These are phyloP conservation scores for Paracamarosporium sp. DNA, from an alignment of 2,329 filamentous ascomycete genomes.

Conservation along the genomic window DNA sequence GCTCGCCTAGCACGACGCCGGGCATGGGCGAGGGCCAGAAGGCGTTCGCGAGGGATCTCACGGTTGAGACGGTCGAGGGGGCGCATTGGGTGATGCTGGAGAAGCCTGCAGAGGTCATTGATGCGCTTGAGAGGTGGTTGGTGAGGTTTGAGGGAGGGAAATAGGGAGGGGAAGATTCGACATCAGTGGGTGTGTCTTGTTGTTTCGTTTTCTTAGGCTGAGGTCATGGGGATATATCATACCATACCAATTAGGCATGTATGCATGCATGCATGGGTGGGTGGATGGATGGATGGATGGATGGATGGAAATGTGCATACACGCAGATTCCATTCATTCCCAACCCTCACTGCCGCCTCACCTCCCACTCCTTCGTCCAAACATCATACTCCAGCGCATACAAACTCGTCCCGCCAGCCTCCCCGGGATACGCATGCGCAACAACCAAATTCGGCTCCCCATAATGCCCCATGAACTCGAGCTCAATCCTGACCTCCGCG, in stretches of 20 bases:
- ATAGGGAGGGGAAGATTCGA: too few species aligned
- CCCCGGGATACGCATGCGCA: not conserved
- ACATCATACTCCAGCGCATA: constrained; percentile 1
- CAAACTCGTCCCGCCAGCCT: not conserved
- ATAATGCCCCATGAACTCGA: constrained; percentile 7
- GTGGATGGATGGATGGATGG: not conserved
- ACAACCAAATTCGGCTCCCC: not conserved
- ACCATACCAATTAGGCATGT: too few species aligned
- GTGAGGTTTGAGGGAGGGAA: not conserved
- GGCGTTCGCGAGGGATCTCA: not conserved
- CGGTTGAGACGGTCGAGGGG: not conserved
- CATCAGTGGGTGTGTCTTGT: too few species aligned
- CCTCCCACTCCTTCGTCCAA: not conserved
- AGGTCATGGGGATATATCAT: too few species aligned
- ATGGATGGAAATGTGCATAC: too few species aligned
- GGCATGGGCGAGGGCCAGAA: not conserved
- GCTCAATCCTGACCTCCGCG: not conserved
- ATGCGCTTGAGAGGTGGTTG: not conserved
- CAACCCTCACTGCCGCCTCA: not conserved
- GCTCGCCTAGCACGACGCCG: not conserved
- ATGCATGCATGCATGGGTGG: not conserved
- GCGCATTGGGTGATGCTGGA: not conserved
- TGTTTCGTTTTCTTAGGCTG: too few species aligned
- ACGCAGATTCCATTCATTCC: not conserved
- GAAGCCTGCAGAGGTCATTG: not conserved